These are phyloP conservation scores for Globisporangium lucens DNA, from an alignment of 352 stramenopile species.

Conservation along the genomic window DNA sequence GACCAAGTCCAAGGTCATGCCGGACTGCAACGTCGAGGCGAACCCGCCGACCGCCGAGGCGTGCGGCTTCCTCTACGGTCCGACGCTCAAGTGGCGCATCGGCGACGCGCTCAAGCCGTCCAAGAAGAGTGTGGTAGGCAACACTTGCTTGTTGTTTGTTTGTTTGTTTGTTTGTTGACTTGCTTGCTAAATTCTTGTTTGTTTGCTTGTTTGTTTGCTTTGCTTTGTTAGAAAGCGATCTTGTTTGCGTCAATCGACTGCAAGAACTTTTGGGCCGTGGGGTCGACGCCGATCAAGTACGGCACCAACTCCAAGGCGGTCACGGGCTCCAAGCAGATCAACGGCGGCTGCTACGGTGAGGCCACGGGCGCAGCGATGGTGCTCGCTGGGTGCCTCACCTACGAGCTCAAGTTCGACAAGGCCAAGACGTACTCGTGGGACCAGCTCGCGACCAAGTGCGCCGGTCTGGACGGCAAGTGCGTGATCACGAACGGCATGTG, in stretches of 20 bases:
- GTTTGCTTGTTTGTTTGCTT: constrained; percentile 1
- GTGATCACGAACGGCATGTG: constrained; percentile 81
- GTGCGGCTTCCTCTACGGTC: constrained; percentile 78
- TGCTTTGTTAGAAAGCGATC: constrained; percentile 39
- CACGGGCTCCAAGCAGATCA: constrained; percentile 77
- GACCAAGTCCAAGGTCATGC: constrained; percentile 38
- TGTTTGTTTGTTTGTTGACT: not conserved
- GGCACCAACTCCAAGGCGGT: constrained; percentile 59
- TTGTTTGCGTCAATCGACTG: constrained; percentile 80
- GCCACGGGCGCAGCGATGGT: constrained; percentile 49
- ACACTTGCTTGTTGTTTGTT: not conserved
- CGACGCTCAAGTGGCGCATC: constrained; percentile 79
- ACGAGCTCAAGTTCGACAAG: constrained; percentile 64
- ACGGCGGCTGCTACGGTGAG: constrained; percentile 77
- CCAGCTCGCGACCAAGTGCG: constrained; percentile 72
- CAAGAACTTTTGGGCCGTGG: constrained; percentile 80
- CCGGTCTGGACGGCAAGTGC: constrained; percentile 67
- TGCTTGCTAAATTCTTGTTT: not conserved
- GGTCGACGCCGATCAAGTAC: constrained; percentile 69
- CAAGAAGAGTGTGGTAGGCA: constrained; percentile 25
- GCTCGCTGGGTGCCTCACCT: constrained; percentile 70
- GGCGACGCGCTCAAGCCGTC: constrained; percentile 49
- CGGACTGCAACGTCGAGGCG: constrained; percentile 54
- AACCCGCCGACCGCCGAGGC: constrained; percentile 52
- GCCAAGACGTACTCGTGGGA: constrained; percentile 78